Conservation (phyloP, 2,329 filamentous ascomycete species). For the Clonostachys sp. region DNA sequence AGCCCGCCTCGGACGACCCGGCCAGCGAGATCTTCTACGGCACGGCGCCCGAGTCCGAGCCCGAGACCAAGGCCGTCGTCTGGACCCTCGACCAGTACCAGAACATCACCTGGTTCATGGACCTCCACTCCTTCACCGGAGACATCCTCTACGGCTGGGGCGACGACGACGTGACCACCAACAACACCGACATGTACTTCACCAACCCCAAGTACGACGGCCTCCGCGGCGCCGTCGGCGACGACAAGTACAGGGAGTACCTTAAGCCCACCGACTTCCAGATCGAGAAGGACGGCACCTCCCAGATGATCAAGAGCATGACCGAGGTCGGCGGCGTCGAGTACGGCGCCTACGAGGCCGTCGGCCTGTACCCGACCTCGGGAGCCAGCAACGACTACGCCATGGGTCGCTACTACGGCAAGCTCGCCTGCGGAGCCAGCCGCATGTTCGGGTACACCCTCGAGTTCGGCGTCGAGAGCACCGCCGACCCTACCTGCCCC, state of each 20-base stretch:
- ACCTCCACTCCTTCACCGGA: conserved; percentile 46
- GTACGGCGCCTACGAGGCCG: conserved; percentile 28
- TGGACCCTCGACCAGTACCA: conserved; percentile 42
- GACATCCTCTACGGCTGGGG: conserved; percentile 49
- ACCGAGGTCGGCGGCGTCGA: conserved; percentile 20
- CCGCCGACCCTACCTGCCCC: conserved; percentile 11
- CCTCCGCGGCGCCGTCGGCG: conserved; percentile 33
- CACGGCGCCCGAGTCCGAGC: conserved; percentile 40
- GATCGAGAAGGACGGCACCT: conserved; percentile 20
- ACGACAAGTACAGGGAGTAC: conserved; percentile 32
- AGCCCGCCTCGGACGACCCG: conserved; percentile 26
- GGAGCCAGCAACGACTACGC: conserved; percentile 38
- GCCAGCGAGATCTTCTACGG: conserved; percentile 40
- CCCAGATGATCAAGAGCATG: conserved; percentile 25
- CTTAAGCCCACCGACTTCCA: conserved; percentile 21
- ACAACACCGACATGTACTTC: conserved; percentile 39
- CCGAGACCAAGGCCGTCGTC: conserved; percentile 46
- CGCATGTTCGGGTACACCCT: conserved; percentile 33
- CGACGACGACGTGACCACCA: conserved; percentile 41
- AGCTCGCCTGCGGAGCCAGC: conserved; percentile 13
- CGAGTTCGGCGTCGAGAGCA: conserved; percentile 28
- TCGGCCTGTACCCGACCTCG: conserved; percentile 34
- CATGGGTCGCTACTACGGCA: conserved; percentile 28
- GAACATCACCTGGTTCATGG: conserved; percentile 47
- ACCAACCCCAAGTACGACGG: conserved; percentile 42